Base-by-base conservation (phyloP, 495 filamentous ascomycete species). In the Daldinia grandis region DNA sequence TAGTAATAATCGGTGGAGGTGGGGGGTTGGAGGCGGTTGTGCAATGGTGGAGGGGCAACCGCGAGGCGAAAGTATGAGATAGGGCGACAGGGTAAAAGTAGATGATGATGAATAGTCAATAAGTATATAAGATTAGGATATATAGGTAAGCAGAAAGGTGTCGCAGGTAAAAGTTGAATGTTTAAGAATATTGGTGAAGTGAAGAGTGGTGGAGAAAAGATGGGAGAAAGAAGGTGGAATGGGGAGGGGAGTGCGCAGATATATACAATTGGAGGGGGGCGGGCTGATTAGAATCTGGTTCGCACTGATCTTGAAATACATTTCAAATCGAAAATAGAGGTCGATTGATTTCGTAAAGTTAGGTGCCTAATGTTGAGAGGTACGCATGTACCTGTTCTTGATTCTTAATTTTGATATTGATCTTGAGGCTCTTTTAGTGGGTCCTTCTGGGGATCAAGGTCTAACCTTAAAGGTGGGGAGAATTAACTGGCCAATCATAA, bases 381-480 rank as follows among this genome's bases (percentile, higher is more conserved):
- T 44, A 9, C 42, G 19, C 21, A 24, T 21, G 17, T 47, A 47
- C 17, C 17, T 47, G 7, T n/a, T 44, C 7, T 9, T 47, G 19
- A 47, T 47, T 47, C 40, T 44, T 17, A 1, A 8, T 12, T 40
- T 47, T 55, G 47, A 59, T 55, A 25, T 42, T 47, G 64, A 38
- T 61, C 25, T 38, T 47, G 62, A 61, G 61, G 62, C 68, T 70
- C 62, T 65, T 27, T 33, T 30, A 61, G 68, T 56, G 67, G 33
- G 33, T 35, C 33, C 14, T 3, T 10, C 0, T 35, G 33, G 55
- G 6, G 33, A 15, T 51, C 19, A 24, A n/a, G 38, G 6, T 10
- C 31, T 1, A 25, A 19, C 25, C 14, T 42, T 53, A 55, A 38
- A 58, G 50, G 28, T 65, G 8, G 7, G 9, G 4, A 47, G 4